Evolutionary conservation across 805 yeast species (phyloP).

Genomic region (Kodamaea kaohsiungensis): DNA sequence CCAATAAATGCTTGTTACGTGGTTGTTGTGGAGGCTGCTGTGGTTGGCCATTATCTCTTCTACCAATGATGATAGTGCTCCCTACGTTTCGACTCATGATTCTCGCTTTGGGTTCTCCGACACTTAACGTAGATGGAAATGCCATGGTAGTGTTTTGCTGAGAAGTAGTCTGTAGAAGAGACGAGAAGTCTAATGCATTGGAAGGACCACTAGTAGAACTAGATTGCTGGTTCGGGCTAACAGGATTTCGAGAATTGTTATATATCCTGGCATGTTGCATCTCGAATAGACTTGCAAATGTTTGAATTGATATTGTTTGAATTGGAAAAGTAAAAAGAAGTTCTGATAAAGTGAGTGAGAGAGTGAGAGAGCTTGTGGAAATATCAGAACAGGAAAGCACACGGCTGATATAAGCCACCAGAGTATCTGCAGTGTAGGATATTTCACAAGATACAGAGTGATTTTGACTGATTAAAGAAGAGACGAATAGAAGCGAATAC

Average conservation of each 20-base stretch:
- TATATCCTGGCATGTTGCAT: slow-evolving; percentile 36
- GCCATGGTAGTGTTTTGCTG: slow-evolving; percentile 2
- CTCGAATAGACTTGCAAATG: not conserved
- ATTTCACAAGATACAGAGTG: not conserved
- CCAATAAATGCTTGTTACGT: not conserved
- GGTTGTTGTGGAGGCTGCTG: not conserved
- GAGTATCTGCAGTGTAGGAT: not conserved
- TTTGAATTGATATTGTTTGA: too few species aligned
- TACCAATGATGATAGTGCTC: slow-evolving; percentile 25
- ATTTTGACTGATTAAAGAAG: not conserved
- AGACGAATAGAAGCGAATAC: not conserved
- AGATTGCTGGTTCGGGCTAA: slow-evolving; percentile 8
- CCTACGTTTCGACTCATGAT: slow-evolving; percentile 22
- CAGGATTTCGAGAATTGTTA: slow-evolving; percentile 2
- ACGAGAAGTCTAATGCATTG: not conserved
- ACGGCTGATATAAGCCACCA: not conserved
- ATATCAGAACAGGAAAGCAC: not conserved
- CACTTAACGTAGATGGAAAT: slow-evolving; percentile 5
- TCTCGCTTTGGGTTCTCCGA: slow-evolving; percentile 1
- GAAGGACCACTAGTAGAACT: not conserved
- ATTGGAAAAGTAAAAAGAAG: not conserved
- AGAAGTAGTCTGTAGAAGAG: not conserved
- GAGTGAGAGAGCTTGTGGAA: not conserved
- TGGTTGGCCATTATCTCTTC: slow-evolving; percentile 5
- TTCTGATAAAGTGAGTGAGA: too few species aligned